A percentile compares a stretch with the other conserved stretches of the same genome.
These are phyloP conservation scores for Tricholoma terreum DNA, from an alignment of 768 basidiomycete genomes.

Conservation along the genomic window DNA sequence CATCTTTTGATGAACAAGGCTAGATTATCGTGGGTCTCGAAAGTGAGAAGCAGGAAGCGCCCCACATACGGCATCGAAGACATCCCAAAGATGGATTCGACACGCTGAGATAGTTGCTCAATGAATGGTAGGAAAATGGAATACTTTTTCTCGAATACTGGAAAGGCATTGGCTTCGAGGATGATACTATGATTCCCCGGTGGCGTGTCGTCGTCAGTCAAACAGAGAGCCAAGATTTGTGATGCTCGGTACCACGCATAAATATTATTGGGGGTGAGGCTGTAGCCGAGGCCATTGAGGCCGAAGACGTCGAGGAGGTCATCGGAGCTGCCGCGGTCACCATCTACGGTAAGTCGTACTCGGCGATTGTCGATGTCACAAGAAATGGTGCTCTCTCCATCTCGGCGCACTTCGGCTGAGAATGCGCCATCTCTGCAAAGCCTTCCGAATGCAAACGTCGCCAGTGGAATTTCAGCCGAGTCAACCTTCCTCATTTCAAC, in stretches of 20 bases:
- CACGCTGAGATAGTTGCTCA: background rate
- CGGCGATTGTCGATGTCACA: slow-evolving; percentile 4
- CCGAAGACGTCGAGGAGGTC: background rate
- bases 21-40: slow-evolving; percentile 1
- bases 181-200: background rate
- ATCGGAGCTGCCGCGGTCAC: background rate
- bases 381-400: background rate
- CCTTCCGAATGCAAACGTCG: slow-evolving; percentile 4
- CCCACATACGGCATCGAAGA: slow-evolving; percentile 2
- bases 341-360: background rate
- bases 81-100: background rate
- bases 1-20: background rate
- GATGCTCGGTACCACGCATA: slow-evolving; percentile 3
- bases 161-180: background rate
- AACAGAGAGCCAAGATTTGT: background rate
- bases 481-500: background rate
- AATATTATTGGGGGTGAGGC: background rate
- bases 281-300: background rate
- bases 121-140: background rate
- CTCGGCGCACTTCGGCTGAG: slow-evolving; percentile 1
- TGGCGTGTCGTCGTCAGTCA: background rate
- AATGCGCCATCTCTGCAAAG: slow-evolving; percentile 3
- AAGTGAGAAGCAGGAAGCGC: slow-evolving; percentile 3
- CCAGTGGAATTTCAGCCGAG: slow-evolving; percentile 2
- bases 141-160: background rate